A percentile compares a stretch with the other conserved stretches of the same genome.
Evolutionary conservation across 257 asterid species (phyloP).

Genomic region (Capsicum baccatum): DNA sequence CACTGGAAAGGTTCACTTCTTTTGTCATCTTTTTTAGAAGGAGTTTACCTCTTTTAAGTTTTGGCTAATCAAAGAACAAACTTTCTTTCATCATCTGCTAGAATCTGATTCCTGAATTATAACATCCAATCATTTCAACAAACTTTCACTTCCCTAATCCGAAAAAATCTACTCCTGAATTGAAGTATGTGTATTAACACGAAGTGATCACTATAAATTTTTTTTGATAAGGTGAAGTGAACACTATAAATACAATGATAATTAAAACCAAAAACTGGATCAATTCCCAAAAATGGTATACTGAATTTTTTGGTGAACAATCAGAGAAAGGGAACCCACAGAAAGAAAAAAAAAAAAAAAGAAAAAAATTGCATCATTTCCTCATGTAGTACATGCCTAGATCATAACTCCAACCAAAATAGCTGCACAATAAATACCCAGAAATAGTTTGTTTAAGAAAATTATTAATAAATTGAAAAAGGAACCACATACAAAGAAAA

Average conservation of each 20-base stretch:
- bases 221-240: not conserved
- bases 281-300: not conserved
- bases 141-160: conserved; percentile 6
- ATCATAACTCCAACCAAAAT: conserved; percentile 15
- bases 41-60: not conserved
- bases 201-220: not conserved
- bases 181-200: not conserved
- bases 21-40: not conserved
- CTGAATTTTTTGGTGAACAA: not conserved
- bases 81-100: not conserved
- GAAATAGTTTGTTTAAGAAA: not conserved
- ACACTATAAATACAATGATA: not conserved
- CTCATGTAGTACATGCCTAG: not conserved
- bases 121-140: not conserved
- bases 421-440: conserved; percentile 8
- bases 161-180: not conserved
- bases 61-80: not conserved
- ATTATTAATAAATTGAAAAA: no score
- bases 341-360: not conserved
- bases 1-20: not conserved
- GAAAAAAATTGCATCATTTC: not conserved
- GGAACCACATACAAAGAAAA: not conserved
- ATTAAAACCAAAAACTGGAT: not conserved
- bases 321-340: not conserved
- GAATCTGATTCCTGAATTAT: not conserved